Conservation (phyloP, 768 basidiomycete genomes). For the Dentipellis sp. region DNA sequence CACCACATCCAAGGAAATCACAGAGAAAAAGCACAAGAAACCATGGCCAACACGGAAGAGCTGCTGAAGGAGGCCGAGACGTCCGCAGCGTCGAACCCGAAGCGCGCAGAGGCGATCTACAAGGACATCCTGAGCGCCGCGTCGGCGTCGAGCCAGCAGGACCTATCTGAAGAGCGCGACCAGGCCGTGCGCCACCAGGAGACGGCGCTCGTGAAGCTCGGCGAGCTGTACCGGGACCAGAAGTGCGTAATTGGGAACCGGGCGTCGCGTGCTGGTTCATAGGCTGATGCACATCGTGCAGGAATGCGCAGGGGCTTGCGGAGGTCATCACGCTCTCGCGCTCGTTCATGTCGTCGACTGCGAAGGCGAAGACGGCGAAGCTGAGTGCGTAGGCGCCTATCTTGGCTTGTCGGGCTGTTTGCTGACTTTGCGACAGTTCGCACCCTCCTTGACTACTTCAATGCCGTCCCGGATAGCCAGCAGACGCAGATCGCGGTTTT, state of each 20-base stretch:
- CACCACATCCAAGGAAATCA: background rate
- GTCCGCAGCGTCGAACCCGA: constrained; percentile 35
- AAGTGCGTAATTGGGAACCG: constrained; percentile 38
- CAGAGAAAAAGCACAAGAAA: no score
- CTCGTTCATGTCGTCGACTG: constrained; percentile 82
- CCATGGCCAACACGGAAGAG: constrained; percentile 26
- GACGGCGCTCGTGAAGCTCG: constrained; percentile 74
- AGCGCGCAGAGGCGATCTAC: constrained; percentile 67
- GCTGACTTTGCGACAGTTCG: constrained; percentile 47
- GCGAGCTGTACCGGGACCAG: constrained; percentile 79
- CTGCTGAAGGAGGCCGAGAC: constrained; percentile 51
- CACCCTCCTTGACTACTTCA: constrained; percentile 88
- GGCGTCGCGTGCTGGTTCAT: background rate
- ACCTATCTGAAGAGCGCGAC: constrained; percentile 38
- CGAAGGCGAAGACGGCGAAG: constrained; percentile 96
- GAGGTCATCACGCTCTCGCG: constrained; percentile 79
- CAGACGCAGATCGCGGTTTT: constrained; percentile 78
- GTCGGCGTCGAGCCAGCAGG: constrained; percentile 25
- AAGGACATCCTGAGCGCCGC: constrained; percentile 52
- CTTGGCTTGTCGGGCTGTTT: background rate
- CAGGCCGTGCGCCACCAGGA: constrained; percentile 67
- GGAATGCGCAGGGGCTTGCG: constrained; percentile 79
- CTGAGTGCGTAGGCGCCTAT: constrained; percentile 50
- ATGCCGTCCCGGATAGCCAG: constrained; percentile 63
- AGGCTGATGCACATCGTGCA: constrained; percentile 20